Base-by-base conservation (phyloP, 495 filamentous ascomycete species). In the Penicillium atrosanguineum region DNA sequence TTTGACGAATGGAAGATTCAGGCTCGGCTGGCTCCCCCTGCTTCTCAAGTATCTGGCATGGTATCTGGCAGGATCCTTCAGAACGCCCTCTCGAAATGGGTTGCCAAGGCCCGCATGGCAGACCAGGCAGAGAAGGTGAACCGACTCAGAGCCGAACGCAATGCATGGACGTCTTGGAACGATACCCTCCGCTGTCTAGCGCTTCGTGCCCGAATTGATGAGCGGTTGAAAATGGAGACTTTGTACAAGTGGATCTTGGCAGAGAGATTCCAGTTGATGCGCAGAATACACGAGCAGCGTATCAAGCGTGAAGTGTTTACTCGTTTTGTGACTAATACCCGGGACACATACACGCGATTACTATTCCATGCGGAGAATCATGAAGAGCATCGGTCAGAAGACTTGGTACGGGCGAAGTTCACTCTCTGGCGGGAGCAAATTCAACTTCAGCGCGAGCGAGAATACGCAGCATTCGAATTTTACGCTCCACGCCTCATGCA, bases 161-260 rank as follows among this genome's bases (percentile, higher is more conserved):
- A 83, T 60, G 69, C 81, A 8, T 86, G 79, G 77, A 83, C 81
- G 1, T 61, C 73, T 12, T 90, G 87, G 87, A 87, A 87, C 50
- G 83, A 88, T 67, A 76, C 69, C 15, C 72, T 86, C 29, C 82
- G 85, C 12, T 80, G 76, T 49, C 69, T 78, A 53, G 77, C 75
- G 3, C 67, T 88, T 6, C 69, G 62, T 31, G 69, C 69, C 15
- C 77, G 72, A 20, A 81, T 86, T 43, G 77, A 85, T 51, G 83
- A 87, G 55, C 78, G 84, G 2, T 50, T 83, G 44, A 70, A 81
- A 44, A 67, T 83, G 46, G 77, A 85, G 57, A 65, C 75, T 2
- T 75, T 88, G 55, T 87, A 87, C 59, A 83, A 76, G 65, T 87
- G 84, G 85, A 75, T 85, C 23, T 57, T 87, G 5, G 74, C 78